phyloP scores from a whole-genome alignment of 1,139 yeast species.

The Protomyces arabidopsidicola region DNA sequence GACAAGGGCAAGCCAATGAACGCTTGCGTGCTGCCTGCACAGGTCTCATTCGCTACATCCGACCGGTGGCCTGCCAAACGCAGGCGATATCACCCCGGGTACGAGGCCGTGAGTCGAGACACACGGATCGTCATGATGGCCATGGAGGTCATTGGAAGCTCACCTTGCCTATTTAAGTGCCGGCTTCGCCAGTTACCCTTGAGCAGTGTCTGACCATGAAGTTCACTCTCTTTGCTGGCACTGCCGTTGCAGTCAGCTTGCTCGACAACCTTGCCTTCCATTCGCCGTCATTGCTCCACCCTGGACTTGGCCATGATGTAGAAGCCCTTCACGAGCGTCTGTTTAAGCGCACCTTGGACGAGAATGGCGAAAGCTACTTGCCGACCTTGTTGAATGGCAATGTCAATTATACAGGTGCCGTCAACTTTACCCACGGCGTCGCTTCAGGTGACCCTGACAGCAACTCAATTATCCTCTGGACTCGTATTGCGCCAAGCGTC shows the following conservation, averaged over 20 bases:
- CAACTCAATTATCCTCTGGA: constrained; percentile 8
- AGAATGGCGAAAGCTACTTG: neutral
- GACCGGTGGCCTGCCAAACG: no score
- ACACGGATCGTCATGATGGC: no score
- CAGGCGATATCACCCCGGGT: no score
- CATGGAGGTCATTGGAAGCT: no score
- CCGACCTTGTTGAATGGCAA: neutral
- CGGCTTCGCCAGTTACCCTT: no score
- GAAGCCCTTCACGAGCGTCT: neutral
- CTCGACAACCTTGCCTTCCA: neutral
- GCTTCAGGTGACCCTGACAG: neutral
- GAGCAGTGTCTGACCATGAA: neutral
- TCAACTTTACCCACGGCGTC: neutral
- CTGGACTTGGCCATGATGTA: neutral
- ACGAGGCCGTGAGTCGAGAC: no score
- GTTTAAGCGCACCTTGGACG: neutral
- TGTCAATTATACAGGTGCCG: neutral
- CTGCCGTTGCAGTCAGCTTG: neutral
- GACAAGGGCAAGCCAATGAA: no score
- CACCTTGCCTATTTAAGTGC: no score
- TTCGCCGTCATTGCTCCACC: neutral
- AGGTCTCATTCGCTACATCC: no score
- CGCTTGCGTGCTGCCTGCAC: no score
- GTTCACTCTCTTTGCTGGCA: neutral
- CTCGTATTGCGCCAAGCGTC: constrained; percentile 2